Evolutionary conservation across 805 yeast genomes (phyloP).

Genomic region (Kluyveromyces wickerhamii): DNA sequence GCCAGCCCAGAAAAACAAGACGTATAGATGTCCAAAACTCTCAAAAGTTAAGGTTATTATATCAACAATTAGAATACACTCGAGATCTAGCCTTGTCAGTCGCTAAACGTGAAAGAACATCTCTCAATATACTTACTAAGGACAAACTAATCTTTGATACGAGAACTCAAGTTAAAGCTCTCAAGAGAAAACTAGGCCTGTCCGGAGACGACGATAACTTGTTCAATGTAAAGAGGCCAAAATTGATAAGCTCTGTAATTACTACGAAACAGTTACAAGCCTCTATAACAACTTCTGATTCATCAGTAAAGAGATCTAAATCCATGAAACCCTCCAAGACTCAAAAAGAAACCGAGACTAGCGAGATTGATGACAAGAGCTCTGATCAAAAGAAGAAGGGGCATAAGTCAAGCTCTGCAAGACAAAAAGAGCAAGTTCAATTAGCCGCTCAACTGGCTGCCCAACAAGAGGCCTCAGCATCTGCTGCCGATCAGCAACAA

Average conservation of each 20-base stretch:
- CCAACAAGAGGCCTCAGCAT: constrained; percentile 6
- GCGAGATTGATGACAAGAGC: constrained; percentile 3
- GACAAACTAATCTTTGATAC: constrained; percentile 65
- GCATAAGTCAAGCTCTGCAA: constrained; percentile 4
- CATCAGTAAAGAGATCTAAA: constrained; percentile 12
- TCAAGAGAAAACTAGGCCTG: constrained; percentile 68
- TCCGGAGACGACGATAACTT: constrained; percentile 81
- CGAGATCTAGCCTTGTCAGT: constrained; percentile 59
- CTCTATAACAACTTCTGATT: constrained; percentile 14
- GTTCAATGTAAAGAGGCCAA: constrained; percentile 68
- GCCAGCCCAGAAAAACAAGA: constrained; percentile 94
- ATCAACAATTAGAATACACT: constrained; percentile 70
- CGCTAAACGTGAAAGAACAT: constrained; percentile 56
- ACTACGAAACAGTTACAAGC: constrained; percentile 11
- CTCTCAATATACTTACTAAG: constrained; percentile 45
- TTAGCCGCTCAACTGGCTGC: neutral
- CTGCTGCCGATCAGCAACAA: constrained; percentile 11
- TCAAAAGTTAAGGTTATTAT: constrained; percentile 68
- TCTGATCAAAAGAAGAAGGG: constrained; percentile 3
- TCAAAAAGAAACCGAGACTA: constrained; percentile 7
- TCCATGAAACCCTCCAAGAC: constrained; percentile 14
- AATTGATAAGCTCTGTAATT: constrained; percentile 20
- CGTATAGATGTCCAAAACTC: constrained; percentile 87
- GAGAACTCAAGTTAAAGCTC: constrained; percentile 60
- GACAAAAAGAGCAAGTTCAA: constrained; percentile 7